Conservation (phyloP, 306 rosid species). For the Prunus salicina region DNA sequence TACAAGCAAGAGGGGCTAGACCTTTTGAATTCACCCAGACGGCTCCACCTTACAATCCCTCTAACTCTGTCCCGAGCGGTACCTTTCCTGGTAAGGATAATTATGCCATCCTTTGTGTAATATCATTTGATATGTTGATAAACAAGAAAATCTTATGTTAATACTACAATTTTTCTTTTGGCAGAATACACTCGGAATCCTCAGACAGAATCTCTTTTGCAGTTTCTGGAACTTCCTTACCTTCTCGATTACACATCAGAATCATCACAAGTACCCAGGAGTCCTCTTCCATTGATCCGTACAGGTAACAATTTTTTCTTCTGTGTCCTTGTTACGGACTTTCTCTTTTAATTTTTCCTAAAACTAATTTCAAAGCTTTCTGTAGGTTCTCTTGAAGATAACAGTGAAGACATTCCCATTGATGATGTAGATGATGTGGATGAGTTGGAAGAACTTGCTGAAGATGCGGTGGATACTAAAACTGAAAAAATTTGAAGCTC, state of each 20-base stretch:
- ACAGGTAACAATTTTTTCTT: constrained; percentile 45
- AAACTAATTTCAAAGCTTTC: constrained; percentile 12
- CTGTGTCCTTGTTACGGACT: background rate
- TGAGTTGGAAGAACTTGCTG: constrained; percentile 45
- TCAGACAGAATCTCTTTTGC: constrained; percentile 81
- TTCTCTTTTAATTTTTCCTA: background rate
- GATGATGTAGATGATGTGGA: constrained; percentile 55
- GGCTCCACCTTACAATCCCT: constrained; percentile 69
- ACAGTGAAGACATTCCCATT: constrained; percentile 70
- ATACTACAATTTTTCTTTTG: constrained; percentile 1
- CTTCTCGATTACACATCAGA: constrained; percentile 65
- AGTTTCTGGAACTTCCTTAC: constrained; percentile 81
- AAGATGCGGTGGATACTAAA: constrained; percentile 35
- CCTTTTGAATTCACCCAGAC: constrained; percentile 76
- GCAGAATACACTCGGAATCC: constrained; percentile 68
- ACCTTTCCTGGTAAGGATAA: constrained; percentile 40
- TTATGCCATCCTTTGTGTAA: constrained; percentile 3
- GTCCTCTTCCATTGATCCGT: constrained; percentile 39
- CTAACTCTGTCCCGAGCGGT: constrained; percentile 33
- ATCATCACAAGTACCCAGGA: constrained; percentile 32
- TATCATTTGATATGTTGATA: background rate
- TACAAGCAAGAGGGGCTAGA: constrained; percentile 63
- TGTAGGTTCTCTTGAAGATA: constrained; percentile 35
- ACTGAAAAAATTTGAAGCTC: constrained; percentile 23
- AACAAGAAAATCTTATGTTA: background rate